Conservation (phyloP, 805 yeast species). For the Yueomyces sinensis region DNA sequence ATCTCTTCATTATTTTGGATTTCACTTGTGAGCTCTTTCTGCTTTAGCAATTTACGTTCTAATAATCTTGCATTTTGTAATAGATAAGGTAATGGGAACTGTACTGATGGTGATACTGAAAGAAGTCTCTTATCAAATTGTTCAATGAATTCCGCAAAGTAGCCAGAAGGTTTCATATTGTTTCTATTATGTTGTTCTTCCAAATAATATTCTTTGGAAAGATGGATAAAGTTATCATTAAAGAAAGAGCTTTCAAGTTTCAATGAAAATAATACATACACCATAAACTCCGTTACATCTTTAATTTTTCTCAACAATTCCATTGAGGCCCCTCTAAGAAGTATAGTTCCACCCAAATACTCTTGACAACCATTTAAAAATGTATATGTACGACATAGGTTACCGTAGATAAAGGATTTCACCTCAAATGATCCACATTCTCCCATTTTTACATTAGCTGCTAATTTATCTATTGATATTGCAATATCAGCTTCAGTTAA, state of each 20-base stretch:
- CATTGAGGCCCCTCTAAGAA: constrained; percentile 66
- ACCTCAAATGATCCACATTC: constrained; percentile 61
- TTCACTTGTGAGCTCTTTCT: constrained; percentile 12
- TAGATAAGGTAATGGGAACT: constrained; percentile 56
- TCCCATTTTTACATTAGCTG: constrained; percentile 62
- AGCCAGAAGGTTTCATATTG: constrained; percentile 13
- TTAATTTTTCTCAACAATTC: constrained; percentile 54
- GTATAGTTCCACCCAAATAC: constrained; percentile 70
- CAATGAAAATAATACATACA: constrained; percentile 64
- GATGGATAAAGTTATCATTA: constrained; percentile 52
- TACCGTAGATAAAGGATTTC: constrained; percentile 44
- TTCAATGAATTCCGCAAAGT: constrained; percentile 27
- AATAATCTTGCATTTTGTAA: constrained; percentile 40
- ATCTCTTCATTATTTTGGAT: constrained; percentile 2
- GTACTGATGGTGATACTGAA: constrained; percentile 78
- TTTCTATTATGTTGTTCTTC: constrained; percentile 8
- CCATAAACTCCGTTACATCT: constrained; percentile 66
- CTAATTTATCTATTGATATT: constrained; percentile 72
- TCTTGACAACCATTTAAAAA: constrained; percentile 66
- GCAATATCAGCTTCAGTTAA: constrained; percentile 77
- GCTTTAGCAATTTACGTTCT: constrained; percentile 27
- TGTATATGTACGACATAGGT: constrained; percentile 55
- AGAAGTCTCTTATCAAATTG: constrained; percentile 39
- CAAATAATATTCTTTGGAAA: constrained; percentile 28
- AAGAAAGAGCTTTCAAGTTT: constrained; percentile 66